Percentiles rank a stretch among this genome's conserved stretches.
phyloP scores from a whole-genome alignment of 169 alveolate species.

The Eimeria mitis region DNA sequence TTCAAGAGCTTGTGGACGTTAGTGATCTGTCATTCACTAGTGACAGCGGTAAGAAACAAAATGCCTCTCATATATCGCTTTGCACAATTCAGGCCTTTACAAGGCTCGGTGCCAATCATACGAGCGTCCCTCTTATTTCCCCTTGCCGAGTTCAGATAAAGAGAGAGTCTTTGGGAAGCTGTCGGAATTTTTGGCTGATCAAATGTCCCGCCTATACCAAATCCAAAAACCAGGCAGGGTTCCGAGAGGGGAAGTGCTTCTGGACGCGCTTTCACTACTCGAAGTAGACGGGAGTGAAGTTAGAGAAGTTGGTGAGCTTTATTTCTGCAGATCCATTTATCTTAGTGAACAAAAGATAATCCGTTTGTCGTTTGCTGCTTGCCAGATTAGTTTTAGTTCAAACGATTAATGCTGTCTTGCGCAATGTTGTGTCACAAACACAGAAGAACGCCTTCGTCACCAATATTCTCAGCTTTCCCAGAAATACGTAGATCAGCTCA shows the following conservation, averaged over 20 bases:
- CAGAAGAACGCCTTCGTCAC: slow-evolving; percentile 64
- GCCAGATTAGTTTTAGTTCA: background rate
- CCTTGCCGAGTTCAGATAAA: slow-evolving; percentile 9
- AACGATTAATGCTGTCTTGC: background rate
- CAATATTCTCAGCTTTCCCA: slow-evolving; percentile 60
- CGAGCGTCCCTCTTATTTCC: background rate
- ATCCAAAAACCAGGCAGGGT: slow-evolving; percentile 56
- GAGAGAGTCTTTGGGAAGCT: slow-evolving; percentile 63
- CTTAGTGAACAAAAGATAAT: background rate
- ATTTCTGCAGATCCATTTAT: background rate
- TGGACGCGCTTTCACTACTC: slow-evolving; percentile 33
- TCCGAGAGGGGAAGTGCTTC: slow-evolving; percentile 60
- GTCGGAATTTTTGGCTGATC: slow-evolving; percentile 32
- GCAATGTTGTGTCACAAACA: background rate
- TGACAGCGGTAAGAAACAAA: slow-evolving; percentile 21
- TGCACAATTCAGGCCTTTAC: background rate
- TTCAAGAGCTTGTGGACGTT: slow-evolving; percentile 50
- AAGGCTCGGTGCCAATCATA: background rate
- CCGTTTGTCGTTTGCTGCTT: background rate
- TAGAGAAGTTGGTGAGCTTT: slow-evolving; percentile 18
- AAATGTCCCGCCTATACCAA: slow-evolving; percentile 33
- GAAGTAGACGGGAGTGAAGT: slow-evolving; percentile 44
- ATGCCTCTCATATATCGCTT: background rate
- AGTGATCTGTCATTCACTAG: slow-evolving; percentile 38
- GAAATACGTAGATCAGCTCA: slow-evolving; percentile 60